phyloP scores from a whole-genome alignment of 345 rosid genomes.

The Salix udensis region DNA sequence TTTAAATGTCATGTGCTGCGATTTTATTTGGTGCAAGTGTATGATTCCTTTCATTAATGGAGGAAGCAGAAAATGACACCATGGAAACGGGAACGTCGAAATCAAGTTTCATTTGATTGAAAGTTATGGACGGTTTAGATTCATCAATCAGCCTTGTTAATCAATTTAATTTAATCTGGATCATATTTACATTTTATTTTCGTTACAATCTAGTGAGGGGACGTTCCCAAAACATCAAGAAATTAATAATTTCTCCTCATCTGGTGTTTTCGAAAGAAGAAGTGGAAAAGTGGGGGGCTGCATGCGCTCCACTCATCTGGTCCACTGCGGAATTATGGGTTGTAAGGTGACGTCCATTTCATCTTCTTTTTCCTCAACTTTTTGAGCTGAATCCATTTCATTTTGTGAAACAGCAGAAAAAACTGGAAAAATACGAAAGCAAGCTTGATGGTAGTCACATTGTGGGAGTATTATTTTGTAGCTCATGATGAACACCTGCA shows the following conservation, averaged over 20 bases:
- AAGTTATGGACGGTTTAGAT: background rate
- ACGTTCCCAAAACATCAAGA: too few relatives aligned
- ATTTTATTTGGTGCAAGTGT: too few relatives aligned
- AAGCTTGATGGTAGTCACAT: background rate
- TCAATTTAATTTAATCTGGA: background rate
- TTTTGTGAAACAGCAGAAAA: background rate
- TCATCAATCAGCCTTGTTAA: too few relatives aligned
- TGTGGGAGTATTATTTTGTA: background rate
- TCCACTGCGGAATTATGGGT: background rate
- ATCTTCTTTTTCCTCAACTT: background rate
- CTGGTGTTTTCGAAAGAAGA: background rate
- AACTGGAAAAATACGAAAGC: background rate
- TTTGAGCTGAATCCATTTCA: background rate
- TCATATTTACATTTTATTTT: background rate
- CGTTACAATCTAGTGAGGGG: too few relatives aligned
- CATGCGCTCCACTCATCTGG: background rate
- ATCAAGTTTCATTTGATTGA: background rate
- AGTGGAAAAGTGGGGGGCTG: background rate
- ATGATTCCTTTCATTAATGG: too few relatives aligned
- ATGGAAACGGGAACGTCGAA: background rate
- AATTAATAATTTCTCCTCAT: too few relatives aligned
- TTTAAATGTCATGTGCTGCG: too few relatives aligned
- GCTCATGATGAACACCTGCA: constrained; percentile 47
- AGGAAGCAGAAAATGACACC: background rate
- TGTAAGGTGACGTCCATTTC: background rate